Evolutionary conservation across 257 asterid genomes (phyloP), one percentile per base, ranked within the genome.

Genomic region (Osmanthus fragrans): DNA sequence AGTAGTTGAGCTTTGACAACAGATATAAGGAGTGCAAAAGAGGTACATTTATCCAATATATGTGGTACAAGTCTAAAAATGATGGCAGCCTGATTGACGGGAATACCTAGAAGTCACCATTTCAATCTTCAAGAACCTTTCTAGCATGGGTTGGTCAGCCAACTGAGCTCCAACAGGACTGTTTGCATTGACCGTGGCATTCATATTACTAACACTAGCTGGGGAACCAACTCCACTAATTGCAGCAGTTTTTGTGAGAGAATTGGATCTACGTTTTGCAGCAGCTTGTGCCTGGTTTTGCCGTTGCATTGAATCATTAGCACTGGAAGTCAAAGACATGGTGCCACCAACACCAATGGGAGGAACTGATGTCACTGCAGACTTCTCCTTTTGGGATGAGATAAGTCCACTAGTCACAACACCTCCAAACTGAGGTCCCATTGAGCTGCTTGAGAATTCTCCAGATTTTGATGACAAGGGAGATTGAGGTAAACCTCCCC

Each of bases 401-500:
- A 90, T 80, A 76, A 84, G 85, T 67, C 96, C 92, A 81, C 96
- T 92, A 65, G 87, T 87, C 77, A 88, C 93, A 75, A 84, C 96
- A 29, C 88, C 86, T 77, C 97, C 98, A 79, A 89, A 91, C 74
- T 92, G 99, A 72, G 84, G 95, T 64, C 98, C 98, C 40, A 92
- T 84, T 27, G 99, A 94, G 80, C 97, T 97, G 79, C 96, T 91
- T 25, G 97, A 94, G 84, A 94, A 87, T 86, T 94, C 99, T 68
- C 97, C 98, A 40, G 99, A 92, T 82, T 88, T 94, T 39, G 99
- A 94, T 3, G 98, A 92, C 85, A 94, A 82, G n/a, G 99, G 99
- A 86, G 99, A 93, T 78, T 92, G 98, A 75, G 99, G 97, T 63
- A 96, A 88, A 36, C 96, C 99, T 73, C 96, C 34, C 25, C 96